Evolutionary conservation across 2,329 filamentous ascomycete genomes (phyloP).

Genomic region (Sordariomycetes sp.): DNA sequence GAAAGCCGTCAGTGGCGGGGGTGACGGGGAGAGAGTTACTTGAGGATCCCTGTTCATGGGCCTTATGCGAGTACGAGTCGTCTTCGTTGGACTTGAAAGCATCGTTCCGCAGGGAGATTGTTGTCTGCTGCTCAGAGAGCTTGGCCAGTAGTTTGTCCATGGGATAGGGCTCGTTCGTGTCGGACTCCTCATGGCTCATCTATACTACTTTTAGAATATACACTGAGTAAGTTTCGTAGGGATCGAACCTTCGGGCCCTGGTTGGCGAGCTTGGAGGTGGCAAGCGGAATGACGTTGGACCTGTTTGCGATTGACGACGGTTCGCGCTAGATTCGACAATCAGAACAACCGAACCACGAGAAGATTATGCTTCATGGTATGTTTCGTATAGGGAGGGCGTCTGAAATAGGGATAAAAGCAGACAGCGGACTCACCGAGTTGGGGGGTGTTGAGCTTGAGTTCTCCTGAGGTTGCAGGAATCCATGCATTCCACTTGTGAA

Average conservation of each 20-base stretch:
- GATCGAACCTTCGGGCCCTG: slow-evolving; percentile 35
- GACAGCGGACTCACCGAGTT: no score
- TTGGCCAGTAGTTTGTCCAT: slow-evolving; percentile 69
- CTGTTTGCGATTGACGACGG: no score
- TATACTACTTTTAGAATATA: slow-evolving; percentile 25
- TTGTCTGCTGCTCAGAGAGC: slow-evolving; percentile 60
- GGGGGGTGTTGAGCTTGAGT: no score
- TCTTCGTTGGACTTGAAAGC: slow-evolving; percentile 35
- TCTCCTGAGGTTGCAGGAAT: no score
- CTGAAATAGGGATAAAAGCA: no score
- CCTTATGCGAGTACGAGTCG: slow-evolving; percentile 20
- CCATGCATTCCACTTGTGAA: slow-evolving; percentile 3
- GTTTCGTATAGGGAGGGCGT: no score
- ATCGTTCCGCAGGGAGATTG: slow-evolving; percentile 47
- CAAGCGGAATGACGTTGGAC: slow-evolving; percentile 36
- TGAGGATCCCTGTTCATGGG: slow-evolving; percentile 38
- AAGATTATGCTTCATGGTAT: no score
- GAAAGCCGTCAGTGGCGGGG: slow-evolving; percentile 47
- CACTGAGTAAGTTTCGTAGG: slow-evolving; percentile 7
- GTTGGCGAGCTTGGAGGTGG: slow-evolving; percentile 46
- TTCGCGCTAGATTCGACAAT: no score
- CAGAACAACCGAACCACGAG: no score
- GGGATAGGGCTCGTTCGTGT: slow-evolving; percentile 31
- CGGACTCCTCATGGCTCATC: slow-evolving; percentile 35
- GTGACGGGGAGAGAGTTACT: slow-evolving; percentile 55